phyloP scores from a whole-genome alignment of 371 early-diverging fungal genomes.

The Mortierella sp. region DNA sequence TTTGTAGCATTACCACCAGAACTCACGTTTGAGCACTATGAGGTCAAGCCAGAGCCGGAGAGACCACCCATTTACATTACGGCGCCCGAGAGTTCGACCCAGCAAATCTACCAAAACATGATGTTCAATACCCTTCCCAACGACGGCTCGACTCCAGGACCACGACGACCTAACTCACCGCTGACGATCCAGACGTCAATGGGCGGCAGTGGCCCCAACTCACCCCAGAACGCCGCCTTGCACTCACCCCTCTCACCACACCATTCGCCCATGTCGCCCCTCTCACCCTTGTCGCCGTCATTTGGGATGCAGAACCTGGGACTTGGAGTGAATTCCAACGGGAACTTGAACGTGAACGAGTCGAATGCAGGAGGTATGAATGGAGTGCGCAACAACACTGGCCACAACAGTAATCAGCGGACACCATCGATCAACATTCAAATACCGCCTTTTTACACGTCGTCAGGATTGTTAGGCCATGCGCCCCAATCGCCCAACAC shows the following conservation, averaged over 20 bases:
- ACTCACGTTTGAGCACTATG: slow-evolving; percentile 61
- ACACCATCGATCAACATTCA: slow-evolving; percentile 42
- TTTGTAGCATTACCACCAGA: slow-evolving; percentile 58
- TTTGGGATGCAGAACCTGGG: slow-evolving; percentile 53
- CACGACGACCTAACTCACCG: slow-evolving; percentile 43
- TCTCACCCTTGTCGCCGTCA: slow-evolving; percentile 51
- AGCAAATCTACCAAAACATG: slow-evolving; percentile 52
- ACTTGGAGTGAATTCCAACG: slow-evolving; percentile 35
- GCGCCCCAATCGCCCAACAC: slow-evolving; percentile 60
- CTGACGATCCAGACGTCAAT: slow-evolving; percentile 53
- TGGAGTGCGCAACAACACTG: slow-evolving; percentile 11
- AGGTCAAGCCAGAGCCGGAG: slow-evolving; percentile 61
- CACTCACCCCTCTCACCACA: slow-evolving; percentile 47
- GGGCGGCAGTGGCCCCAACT: slow-evolving; percentile 35
- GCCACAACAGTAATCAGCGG: slow-evolving; percentile 27
- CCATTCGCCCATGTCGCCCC: slow-evolving; percentile 50
- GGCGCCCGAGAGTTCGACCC: slow-evolving; percentile 61
- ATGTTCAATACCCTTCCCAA: slow-evolving; percentile 47
- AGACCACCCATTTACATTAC: slow-evolving; percentile 73
- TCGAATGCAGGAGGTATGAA: background rate
- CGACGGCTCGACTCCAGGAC: slow-evolving; percentile 28
- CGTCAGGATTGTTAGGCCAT: slow-evolving; percentile 40
- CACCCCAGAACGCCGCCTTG: slow-evolving; percentile 45
- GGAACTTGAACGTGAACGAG: slow-evolving; percentile 30
- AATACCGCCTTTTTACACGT: slow-evolving; percentile 44